Evolutionary conservation across 2,329 filamentous ascomycete species (phyloP).

Genomic region (Aquanectria penicillioides): DNA sequence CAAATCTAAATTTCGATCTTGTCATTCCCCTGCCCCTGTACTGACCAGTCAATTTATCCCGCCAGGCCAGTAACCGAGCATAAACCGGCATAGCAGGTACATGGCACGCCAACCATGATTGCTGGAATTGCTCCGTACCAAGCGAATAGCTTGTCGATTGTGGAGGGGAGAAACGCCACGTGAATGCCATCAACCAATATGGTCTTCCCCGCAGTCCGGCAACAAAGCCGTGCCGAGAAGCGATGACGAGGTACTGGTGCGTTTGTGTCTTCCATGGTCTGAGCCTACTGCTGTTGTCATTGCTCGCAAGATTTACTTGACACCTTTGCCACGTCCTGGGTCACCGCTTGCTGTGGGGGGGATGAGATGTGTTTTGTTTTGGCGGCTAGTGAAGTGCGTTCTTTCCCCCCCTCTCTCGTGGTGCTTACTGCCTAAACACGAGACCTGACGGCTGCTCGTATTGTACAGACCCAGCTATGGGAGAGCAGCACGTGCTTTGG

Average conservation of each 20-base stretch:
- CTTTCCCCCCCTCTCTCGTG: too few species aligned
- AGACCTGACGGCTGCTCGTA: too few species aligned
- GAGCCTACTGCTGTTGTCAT: too few species aligned
- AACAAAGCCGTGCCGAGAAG: constrained; percentile 17
- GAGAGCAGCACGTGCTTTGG: too few species aligned
- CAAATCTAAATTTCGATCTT: constrained; percentile 35
- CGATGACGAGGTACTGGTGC: background rate
- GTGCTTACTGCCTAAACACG: too few species aligned
- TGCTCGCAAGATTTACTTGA: background rate
- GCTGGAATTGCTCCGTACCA: constrained; percentile 21
- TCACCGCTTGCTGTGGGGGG: background rate
- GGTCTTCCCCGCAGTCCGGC: constrained; percentile 16
- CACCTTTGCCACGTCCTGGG: background rate
- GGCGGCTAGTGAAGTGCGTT: background rate
- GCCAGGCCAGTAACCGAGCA: constrained; percentile 17
- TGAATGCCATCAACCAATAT: constrained; percentile 2
- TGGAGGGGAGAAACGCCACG: constrained; percentile 19
- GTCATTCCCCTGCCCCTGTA: constrained; percentile 23
- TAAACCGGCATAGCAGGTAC: constrained; percentile 8
- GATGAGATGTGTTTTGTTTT: background rate
- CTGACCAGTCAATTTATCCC: constrained; percentile 25
- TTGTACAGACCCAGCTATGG: too few species aligned
- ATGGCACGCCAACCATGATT: constrained; percentile 19
- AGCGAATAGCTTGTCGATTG: constrained; percentile 22
- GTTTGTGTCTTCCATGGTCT: background rate